A percentile compares a stretch with the other conserved stretches of the same genome.
Evolutionary conservation across 2,329 filamentous ascomycete genomes (phyloP).

Genomic region (Fusarium anthophilum): DNA sequence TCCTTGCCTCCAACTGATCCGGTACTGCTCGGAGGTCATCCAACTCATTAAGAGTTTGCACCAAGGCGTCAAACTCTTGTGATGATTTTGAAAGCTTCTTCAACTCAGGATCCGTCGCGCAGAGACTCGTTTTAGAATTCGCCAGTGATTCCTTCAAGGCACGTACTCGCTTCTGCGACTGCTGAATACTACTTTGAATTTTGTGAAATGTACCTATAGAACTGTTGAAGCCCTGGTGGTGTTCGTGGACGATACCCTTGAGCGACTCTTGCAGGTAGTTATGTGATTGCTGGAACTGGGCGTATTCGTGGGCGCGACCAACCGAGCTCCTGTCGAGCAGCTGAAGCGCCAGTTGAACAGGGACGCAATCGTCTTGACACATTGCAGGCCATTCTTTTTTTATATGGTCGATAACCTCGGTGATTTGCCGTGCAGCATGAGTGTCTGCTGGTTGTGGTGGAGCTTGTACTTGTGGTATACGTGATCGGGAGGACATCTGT

Average conservation of each 20-base stretch:
- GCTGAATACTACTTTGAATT: constrained; percentile 92
- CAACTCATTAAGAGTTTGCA: constrained; percentile 83
- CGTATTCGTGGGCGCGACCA: constrained; percentile 88
- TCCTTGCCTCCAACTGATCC: constrained; percentile 90
- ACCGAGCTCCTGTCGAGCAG: constrained; percentile 94
- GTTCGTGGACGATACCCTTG: constrained; percentile 96
- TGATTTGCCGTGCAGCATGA: constrained; percentile 65
- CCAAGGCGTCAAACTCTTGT: constrained; percentile 88
- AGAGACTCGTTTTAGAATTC: constrained; percentile 81
- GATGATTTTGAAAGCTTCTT: constrained; percentile 89
- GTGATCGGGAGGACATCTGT: constrained; percentile 49
- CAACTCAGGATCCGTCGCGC: constrained; percentile 87
- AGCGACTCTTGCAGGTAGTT: constrained; percentile 90
- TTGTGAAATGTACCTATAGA: constrained; percentile 99
- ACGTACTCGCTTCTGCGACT: constrained; percentile 86
- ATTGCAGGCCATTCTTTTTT: constrained; percentile 92
- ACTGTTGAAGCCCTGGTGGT: constrained; percentile 99
- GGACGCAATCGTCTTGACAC: constrained; percentile 87
- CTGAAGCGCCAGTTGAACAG: constrained; percentile 93
- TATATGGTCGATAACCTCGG: constrained; percentile 80
- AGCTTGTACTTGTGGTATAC: constrained; percentile 42
- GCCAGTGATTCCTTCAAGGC: constrained; percentile 84
- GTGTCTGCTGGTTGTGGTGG: constrained; percentile 44
- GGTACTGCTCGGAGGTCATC: constrained; percentile 90
- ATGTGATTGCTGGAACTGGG: constrained; percentile 84